These are phyloP conservation scores for Alternaria brassicicola DNA, from an alignment of 2,329 filamentous ascomycete species.

Conservation along the genomic window DNA sequence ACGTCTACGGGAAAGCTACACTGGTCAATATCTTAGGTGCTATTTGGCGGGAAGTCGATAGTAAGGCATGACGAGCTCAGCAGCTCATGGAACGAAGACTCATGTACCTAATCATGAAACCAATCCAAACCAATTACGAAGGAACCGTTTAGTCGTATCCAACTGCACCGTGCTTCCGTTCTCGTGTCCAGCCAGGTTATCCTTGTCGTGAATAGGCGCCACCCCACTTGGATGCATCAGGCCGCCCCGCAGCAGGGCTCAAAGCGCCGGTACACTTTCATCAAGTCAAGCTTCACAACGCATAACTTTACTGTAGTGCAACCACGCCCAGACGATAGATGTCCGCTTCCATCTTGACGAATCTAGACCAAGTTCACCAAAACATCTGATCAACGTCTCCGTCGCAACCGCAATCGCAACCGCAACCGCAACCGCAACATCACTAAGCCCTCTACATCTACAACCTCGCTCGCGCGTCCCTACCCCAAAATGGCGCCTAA, in stretches of 20 bases:
- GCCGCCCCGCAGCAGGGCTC: not conserved
- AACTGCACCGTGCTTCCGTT: not conserved
- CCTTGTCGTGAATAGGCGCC: not conserved
- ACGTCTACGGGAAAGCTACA: not conserved
- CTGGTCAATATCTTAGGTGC: not conserved
- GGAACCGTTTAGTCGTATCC: not conserved
- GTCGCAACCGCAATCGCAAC: not conserved
- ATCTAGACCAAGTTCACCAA: not conserved
- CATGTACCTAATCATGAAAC: constrained; percentile 7
- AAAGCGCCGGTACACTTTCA: constrained; percentile 1
- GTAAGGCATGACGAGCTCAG: not conserved
- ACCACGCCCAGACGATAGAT: not conserved
- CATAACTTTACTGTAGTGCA: not conserved
- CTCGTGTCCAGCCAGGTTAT: not conserved
- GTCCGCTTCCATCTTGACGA: not conserved
- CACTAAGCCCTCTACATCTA: not conserved
- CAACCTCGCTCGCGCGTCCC: not conserved
- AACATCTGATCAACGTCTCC: not conserved
- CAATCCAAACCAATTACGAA: not conserved
- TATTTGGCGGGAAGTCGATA: not conserved
- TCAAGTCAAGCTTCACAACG: not conserved
- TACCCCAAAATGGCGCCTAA: constrained; percentile 30
- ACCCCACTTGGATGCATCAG: constrained; percentile 1
- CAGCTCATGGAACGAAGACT: not conserved
- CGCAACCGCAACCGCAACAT: not conserved